Evolutionary conservation across 805 yeast species (phyloP), one percentile per base, ranked within the genome.

Genomic region (Sugiyamaella americana): DNA sequence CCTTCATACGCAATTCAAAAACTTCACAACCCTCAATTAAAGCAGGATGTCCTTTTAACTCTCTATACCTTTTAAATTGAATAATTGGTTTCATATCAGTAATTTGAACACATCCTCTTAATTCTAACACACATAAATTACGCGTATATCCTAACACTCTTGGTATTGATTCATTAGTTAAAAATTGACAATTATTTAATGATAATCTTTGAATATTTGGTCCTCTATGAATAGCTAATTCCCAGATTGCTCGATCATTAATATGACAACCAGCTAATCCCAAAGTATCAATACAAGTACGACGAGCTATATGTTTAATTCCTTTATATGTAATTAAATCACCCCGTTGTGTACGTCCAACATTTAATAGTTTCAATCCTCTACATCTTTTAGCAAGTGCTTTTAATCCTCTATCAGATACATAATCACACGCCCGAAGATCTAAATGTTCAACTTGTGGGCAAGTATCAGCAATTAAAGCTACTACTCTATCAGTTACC

Each of bases 191-290:
- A 56, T 80, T 79, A 63, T 88, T 88, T 43, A 88, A 61, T 5
- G 94, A 83, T 18, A 88, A 67, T 44, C 96, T 70, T 55, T 78
- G 79, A 2, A 89, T 57, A 3, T 67, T 57, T 1, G 60, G 56
- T 19, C 80, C 79, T 22, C 78, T 66, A 44, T 70, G 61, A 16
- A 74, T 62, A 0, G 88, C 87, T 29, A 89, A 65, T 57, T 84
- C 89, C 95, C 95, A 87, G 13, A 89, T 68, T 3, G 85, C 72
- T 37, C 78, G 72, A 66, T 89, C 96, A 5, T 85, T 78, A 17
- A 89, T 74, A 38, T 76, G 71, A 62, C 96, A 87, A 4, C 98
- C 98, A 0, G 97, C 96, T 18, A 87, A 67, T 0, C 97, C 97
- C 38, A 89, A 68, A 0, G 96, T 87, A 39, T 72, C 70, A 40